Percentiles rank a stretch among this genome's conserved stretches.
phyloP scores from a whole-genome alignment of 2,329 filamentous ascomycete species.

The Chrysosphaeria jannelii region DNA sequence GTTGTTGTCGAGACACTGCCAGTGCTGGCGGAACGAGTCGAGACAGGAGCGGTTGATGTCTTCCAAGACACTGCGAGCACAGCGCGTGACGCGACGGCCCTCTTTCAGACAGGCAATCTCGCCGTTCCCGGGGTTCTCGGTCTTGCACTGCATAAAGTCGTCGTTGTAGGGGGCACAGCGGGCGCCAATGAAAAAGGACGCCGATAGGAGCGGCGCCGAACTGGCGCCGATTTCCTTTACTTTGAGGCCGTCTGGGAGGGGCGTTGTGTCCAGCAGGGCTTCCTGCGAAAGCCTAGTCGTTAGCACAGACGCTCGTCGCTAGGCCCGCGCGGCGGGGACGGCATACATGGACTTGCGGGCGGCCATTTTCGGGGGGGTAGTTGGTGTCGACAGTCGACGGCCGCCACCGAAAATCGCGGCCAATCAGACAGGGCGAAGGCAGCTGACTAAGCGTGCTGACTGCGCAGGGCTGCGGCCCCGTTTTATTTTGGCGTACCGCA shows the following conservation, averaged over 20 bases:
- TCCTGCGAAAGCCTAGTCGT: constrained; percentile 96
- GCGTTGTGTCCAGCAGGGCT: constrained; percentile 81
- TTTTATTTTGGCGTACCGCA: too few relatives aligned
- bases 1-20: constrained; percentile 85
- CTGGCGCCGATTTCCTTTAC: constrained; percentile 83
- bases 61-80: constrained; percentile 80
- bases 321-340: constrained; percentile 5
- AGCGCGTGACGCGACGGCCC: constrained; percentile 84
- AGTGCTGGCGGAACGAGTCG: constrained; percentile 72
- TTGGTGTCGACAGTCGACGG: too few relatives aligned
- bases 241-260: constrained; percentile 68
- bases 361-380: too few relatives aligned
- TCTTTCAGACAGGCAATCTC: constrained; percentile 92
- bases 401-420: too few relatives aligned
- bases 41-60: constrained; percentile 93
- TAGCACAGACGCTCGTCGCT: too few relatives aligned
- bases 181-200: constrained; percentile 88
- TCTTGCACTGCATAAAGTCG: constrained; percentile 99
- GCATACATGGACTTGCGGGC: constrained; percentile 27
- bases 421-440: too few relatives aligned
- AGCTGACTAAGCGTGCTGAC: too few relatives aligned
- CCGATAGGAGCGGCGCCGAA: constrained; percentile 73
- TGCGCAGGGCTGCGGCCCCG: too few relatives aligned
- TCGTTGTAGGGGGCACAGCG: constrained; percentile 90
- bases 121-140: constrained; percentile 63